These are phyloP conservation scores for Pleurostoma richardsiae DNA, from an alignment of 2,329 filamentous ascomycete species.

Conservation along the genomic window DNA sequence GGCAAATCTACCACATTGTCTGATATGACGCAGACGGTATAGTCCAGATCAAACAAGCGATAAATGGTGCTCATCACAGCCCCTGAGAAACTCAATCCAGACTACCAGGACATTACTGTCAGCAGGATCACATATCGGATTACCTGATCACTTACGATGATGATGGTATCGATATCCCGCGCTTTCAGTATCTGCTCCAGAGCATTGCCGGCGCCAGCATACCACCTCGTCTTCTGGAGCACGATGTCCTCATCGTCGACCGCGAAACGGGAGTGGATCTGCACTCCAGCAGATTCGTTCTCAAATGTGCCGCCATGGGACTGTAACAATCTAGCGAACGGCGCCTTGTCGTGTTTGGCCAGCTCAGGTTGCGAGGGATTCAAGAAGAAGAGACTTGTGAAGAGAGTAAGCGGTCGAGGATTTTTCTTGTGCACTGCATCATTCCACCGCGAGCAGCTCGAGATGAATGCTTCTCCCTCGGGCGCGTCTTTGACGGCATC, in stretches of 20 bases:
- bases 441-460: conserved; percentile 28
- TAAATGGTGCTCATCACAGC: conserved; percentile 36
- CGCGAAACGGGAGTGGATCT: conserved; percentile 25
- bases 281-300: conserved; percentile 16
- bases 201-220: conserved; percentile 30
- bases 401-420: conserved; percentile 28
- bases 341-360: conserved; percentile 16
- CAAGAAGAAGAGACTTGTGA: conserved; percentile 30
- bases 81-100: conserved; percentile 32
- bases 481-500: conserved; percentile 21
- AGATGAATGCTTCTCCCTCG: conserved; percentile 25
- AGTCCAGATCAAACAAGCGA: conserved; percentile 35
- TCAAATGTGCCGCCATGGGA: conserved; percentile 17
- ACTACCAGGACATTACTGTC: conserved; percentile 13
- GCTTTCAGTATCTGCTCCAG: conserved; percentile 33
- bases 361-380: conserved; percentile 26
- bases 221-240: conserved; percentile 35
- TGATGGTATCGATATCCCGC: conserved; percentile 32
- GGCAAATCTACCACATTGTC: conserved; percentile 27
- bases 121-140: conserved; percentile 30
- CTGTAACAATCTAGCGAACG: conserved; percentile 25
- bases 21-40: conserved; percentile 31
- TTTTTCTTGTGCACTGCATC: conserved; percentile 27
- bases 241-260: conserved; percentile 26
- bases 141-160: conserved; percentile 22